phyloP scores from a whole-genome alignment of 2,329 filamentous ascomycete genomes.

The Acrodontium crateriforme region DNA sequence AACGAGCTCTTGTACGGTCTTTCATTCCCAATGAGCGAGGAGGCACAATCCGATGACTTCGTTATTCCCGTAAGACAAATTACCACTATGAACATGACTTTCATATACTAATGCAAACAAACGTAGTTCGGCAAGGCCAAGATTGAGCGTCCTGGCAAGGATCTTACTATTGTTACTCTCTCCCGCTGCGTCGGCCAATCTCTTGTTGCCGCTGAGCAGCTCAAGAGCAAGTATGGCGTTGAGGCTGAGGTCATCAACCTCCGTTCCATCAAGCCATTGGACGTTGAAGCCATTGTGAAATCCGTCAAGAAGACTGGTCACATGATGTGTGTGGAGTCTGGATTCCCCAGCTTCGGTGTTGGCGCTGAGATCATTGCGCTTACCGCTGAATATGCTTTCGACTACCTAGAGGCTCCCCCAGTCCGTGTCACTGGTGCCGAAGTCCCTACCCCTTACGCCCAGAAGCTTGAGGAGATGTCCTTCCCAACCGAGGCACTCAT shows the following conservation, averaged over 20 bases:
- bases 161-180: conserved; percentile 86
- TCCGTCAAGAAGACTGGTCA: conserved; percentile 98
- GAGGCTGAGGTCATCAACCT: conserved; percentile 97
- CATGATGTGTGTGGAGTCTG: conserved; percentile 83
- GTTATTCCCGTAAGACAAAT: conserved; percentile 54
- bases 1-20: conserved; percentile 72
- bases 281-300: conserved; percentile 87
- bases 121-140: conserved; percentile 84
- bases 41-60: conserved; percentile 89
- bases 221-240: conserved; percentile 93
- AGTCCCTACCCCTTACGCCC: conserved; percentile 90
- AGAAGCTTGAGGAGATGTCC: conserved; percentile 82
- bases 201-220: conserved; percentile 70
- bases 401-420: conserved; percentile 90
- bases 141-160: conserved; percentile 91
- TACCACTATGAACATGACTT: conserved; percentile 2
- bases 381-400: conserved; percentile 94
- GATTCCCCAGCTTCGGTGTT: conserved; percentile 91
- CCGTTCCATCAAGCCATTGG: conserved; percentile 90
- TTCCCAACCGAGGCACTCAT: conserved; percentile 89
- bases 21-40: conserved; percentile 92
- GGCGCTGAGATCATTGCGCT: conserved; percentile 84
- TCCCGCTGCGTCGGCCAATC: conserved; percentile 93
- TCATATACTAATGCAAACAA: conserved; percentile 4
- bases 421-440: conserved; percentile 92